phyloP scores from a whole-genome alignment of 2,329 filamentous ascomycete species.

The Zalaria sp. region DNA sequence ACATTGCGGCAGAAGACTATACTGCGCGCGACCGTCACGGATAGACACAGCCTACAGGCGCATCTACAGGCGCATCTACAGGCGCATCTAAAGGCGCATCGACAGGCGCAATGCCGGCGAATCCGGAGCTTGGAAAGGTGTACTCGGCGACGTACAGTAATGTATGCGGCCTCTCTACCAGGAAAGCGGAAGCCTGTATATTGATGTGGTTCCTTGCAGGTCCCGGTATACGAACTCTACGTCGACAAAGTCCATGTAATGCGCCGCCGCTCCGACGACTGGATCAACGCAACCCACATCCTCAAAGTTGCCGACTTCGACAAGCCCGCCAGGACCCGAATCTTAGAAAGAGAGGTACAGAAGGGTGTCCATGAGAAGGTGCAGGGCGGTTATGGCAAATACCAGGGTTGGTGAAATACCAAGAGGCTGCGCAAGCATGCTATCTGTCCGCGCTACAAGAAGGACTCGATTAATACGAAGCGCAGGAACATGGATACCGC shows the following conservation, averaged over 20 bases:
- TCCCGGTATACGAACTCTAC: slow-evolving; percentile 89
- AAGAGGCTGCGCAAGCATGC: background rate
- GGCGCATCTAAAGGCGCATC: background rate
- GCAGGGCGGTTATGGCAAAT: slow-evolving; percentile 96
- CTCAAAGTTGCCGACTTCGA: slow-evolving; percentile 94
- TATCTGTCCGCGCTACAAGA: too few species aligned
- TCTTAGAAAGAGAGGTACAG: slow-evolving; percentile 91
- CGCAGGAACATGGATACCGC: slow-evolving; percentile 86
- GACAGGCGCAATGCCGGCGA: slow-evolving; percentile 7
- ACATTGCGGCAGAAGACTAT: too few species aligned
- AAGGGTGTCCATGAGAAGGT: slow-evolving; percentile 96
- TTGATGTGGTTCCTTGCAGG: slow-evolving; percentile 35
- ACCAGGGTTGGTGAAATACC: slow-evolving; percentile 52
- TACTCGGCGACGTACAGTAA: slow-evolving; percentile 54
- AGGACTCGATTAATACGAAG: too few species aligned
- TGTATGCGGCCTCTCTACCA: slow-evolving; percentile 20
- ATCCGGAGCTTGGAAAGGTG: slow-evolving; percentile 27
- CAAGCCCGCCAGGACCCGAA: slow-evolving; percentile 87
- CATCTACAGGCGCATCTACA: background rate
- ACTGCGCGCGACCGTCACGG: too few species aligned
- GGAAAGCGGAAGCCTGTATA: background rate
- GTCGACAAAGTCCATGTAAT: slow-evolving; percentile 87
- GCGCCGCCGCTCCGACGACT: slow-evolving; percentile 83
- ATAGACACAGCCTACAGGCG: background rate
- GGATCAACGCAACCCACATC: slow-evolving; percentile 99